Base-by-base conservation (phyloP, 306 rosid species). In the Crataegus laevigata region DNA sequence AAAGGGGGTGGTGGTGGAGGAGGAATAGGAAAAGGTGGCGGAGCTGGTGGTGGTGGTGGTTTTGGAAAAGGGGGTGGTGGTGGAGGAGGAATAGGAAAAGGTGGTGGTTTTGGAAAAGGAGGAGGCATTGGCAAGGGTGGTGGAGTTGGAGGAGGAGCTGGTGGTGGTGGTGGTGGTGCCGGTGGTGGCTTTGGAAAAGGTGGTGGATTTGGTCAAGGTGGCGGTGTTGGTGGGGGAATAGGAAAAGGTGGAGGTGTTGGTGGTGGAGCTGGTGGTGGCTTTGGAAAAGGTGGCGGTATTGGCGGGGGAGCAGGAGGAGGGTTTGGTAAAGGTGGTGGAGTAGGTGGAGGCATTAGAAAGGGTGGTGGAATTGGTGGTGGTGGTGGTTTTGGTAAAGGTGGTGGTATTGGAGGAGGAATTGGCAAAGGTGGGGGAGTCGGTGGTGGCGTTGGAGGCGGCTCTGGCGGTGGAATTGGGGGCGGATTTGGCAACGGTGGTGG, bases 201-300 rank as follows among this genome's bases (percentile, higher is more conserved):
- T 12, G 61, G 62, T 1, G 82, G 83, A 0, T 8, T 9, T 1
- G 83, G 83, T 0, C 81, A 73, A 1, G 72, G 77, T 0, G 72
- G 82, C 0, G 80, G 84, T 0, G 2, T 28, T 3, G 90, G 87
- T 0, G 75, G 66, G 0, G 91, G 89, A 4, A 79, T 68, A 30
- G 87, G 81, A 0, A 36, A 66, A 0, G 83, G 90, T 0, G 87
- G 87, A 0, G 89, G 87, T 1, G 13, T 26, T 5, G 88, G 87
- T 1, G 81, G 77, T 0, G 75, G 80, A 0, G 38, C n/a, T n/a
- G n/a, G 84, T 18, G 81, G 81, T 2, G 84, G 82, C 2, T 0
- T 30, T 15, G 75, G 75, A 0, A 42, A 57, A 5, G 75, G 80
- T 0, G 75, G 76, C 13, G 82, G 80, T 1, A 30, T 32, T 2